phyloP scores from a whole-genome alignment of 495 filamentous ascomycete genomes.

The Aspergillus wentii region DNA sequence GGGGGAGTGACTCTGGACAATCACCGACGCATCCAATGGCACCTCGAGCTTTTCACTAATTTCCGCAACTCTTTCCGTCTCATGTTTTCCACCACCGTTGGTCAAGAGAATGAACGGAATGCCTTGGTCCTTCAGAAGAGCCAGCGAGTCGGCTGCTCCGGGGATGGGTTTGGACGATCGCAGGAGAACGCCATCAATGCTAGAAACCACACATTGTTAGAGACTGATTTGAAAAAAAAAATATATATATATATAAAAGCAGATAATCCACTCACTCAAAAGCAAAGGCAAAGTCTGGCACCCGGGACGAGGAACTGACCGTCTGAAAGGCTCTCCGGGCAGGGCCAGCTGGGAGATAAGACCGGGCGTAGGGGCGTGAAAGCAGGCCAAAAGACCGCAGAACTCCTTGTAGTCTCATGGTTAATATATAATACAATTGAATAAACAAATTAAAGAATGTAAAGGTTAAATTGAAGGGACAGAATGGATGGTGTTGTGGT shows the following conservation, averaged over 20 bases:
- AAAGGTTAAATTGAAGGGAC: not conserved
- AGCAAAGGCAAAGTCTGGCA: constrained; percentile 71
- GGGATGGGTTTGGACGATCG: constrained; percentile 75
- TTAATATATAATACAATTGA: not conserved
- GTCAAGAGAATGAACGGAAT: constrained; percentile 86
- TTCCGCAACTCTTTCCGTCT: constrained; percentile 64
- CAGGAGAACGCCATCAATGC: constrained; percentile 95
- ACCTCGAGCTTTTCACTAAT: constrained; percentile 60
- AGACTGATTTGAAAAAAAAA: not conserved
- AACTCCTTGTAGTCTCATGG: constrained; percentile 22
- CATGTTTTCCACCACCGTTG: constrained; percentile 80
- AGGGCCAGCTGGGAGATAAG: constrained; percentile 10
- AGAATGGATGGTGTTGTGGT: constrained; percentile 29
- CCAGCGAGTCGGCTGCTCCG: constrained; percentile 72
- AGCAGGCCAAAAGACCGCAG: constrained; percentile 28
- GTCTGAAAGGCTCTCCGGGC: constrained; percentile 27
- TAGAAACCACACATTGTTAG: constrained; percentile 21
- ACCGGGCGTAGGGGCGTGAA: constrained; percentile 16
- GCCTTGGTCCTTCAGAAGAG: constrained; percentile 59
- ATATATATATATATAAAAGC: constrained; percentile 1
- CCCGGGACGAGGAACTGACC: constrained; percentile 19
- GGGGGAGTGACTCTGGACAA: constrained; percentile 83
- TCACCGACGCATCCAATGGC: constrained; percentile 55
- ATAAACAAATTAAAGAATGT: constrained; percentile 3
- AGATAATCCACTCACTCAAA: constrained; percentile 62